phyloP scores from a whole-genome alignment of 2,329 filamentous ascomycete species.

The Chrysosporium keratinophilum region DNA sequence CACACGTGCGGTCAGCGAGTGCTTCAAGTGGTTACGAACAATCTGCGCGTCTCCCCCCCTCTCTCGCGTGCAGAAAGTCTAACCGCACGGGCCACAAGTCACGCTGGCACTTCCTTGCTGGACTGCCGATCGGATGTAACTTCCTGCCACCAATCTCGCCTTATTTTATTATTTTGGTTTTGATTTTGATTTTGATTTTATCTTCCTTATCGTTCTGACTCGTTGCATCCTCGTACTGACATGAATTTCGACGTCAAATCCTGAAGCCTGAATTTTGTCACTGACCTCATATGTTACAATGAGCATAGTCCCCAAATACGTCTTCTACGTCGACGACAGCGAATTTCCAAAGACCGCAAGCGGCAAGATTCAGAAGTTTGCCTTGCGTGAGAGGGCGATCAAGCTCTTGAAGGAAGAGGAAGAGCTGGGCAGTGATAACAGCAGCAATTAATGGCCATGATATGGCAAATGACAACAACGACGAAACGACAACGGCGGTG shows the following conservation, averaged over 20 bases:
- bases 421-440: background rate
- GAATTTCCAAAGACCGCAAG: constrained; percentile 91
- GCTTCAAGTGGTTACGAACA: constrained; percentile 1
- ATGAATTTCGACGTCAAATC: background rate
- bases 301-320: constrained; percentile 60
- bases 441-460: background rate
- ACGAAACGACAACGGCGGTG: background rate
- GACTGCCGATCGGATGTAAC: constrained; percentile 2
- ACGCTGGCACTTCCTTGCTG: background rate
- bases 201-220: background rate
- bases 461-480: background rate
- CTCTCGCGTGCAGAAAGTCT: background rate
- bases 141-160: background rate
- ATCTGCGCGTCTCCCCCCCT: background rate
- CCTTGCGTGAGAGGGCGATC: constrained; percentile 58
- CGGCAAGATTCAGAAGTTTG: constrained; percentile 95
- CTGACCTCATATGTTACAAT: background rate
- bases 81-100: background rate
- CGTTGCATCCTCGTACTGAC: background rate
- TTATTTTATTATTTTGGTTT: constrained; percentile 1
- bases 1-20: constrained; percentile 1
- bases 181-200: background rate
- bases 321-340: constrained; percentile 63
- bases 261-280: background rate
- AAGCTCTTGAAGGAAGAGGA: constrained; percentile 35